Base-by-base conservation (phyloP, 306 rosid genomes). In the Quercus variabilis region DNA sequence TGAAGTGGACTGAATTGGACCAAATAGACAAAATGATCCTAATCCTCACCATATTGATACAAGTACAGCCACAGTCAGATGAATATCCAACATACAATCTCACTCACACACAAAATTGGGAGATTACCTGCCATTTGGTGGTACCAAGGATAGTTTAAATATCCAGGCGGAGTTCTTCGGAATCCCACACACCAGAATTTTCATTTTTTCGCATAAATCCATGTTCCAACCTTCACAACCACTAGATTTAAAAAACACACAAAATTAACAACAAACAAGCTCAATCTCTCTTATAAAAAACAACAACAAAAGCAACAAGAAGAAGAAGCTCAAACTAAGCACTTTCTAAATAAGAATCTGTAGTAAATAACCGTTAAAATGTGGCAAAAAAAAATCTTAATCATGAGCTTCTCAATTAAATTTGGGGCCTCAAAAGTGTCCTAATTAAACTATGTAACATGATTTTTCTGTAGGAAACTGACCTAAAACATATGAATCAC, bases 91-190 rank as follows among this genome's bases (percentile, higher is more conserved):
- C 23, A 20, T 59, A 59, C 15, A 25, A 11, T 6, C n/a, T 21
- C 51, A 67, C 25, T 31, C 21, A 5, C 51, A 7, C 51, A 33
- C 43, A 35, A 35, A 33, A 49, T 46, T 31, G 74, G 70, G 77
- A 56, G 62, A 55, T 77, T 76, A 91, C 99, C 96, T 93, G 99
- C 99, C 98, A 91, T 88, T 91, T 93, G 82, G 99, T 86, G 62
- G 98, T 95, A 82, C 98, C 98, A 57, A 57, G 92, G n/a, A 96
- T 72, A 74, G 96, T 90, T n/a, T 79, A 91, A 25, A 95, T 82
- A 91, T 95, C 99, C 77, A 96, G 78, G 70, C 80, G 74, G 14
- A 91, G 86, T 76, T 95, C 99, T 21, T 88, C 89, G 1, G 68
- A 18, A 78, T 94, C 82, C 95, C 97, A 93, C 71, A 86, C 78